These are phyloP conservation scores for Coniochaeta sp. DNA, from an alignment of 2,329 filamentous ascomycete genomes.

Conservation along the genomic window DNA sequence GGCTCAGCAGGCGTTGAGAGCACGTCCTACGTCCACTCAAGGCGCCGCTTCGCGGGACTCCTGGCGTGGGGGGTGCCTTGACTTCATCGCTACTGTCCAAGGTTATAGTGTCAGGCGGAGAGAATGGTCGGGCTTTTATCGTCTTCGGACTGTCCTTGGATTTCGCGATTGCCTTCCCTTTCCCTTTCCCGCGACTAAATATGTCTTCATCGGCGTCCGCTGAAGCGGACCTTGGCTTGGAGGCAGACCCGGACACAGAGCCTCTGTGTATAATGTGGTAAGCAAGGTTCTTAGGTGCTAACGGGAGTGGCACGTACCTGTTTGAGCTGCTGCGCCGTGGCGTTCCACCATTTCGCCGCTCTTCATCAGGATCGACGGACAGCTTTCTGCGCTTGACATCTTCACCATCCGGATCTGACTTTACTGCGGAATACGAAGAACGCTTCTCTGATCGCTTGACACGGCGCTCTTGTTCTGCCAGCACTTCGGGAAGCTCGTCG, in stretches of 20 bases:
- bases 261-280: neutral
- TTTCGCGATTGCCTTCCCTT: conserved; percentile 14
- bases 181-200: conserved; percentile 15
- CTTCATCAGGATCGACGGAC: conserved; percentile 8
- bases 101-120: neutral
- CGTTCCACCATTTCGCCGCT: neutral
- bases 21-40: neutral
- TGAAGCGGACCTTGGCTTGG: neutral
- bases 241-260: neutral
- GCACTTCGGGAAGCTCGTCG: conserved; percentile 36
- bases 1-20: neutral
- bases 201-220: conserved; percentile 10
- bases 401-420: conserved; percentile 5
- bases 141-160: conserved; percentile 6
- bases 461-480: conserved; percentile 15
- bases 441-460: conserved; percentile 15
- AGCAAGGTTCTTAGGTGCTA: conserved; percentile 2
- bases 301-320: neutral
- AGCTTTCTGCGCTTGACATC: conserved; percentile 16
- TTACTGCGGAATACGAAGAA: conserved; percentile 9
- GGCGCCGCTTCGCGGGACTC: neutral
- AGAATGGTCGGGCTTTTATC: neutral
- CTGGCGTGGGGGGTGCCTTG: neutral
- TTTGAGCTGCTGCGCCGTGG: neutral
- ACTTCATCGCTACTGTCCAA: neutral